These are phyloP conservation scores for Pestalotiopsis sp. DNA, from an alignment of 2,329 filamentous ascomycete species.

Conservation along the genomic window DNA sequence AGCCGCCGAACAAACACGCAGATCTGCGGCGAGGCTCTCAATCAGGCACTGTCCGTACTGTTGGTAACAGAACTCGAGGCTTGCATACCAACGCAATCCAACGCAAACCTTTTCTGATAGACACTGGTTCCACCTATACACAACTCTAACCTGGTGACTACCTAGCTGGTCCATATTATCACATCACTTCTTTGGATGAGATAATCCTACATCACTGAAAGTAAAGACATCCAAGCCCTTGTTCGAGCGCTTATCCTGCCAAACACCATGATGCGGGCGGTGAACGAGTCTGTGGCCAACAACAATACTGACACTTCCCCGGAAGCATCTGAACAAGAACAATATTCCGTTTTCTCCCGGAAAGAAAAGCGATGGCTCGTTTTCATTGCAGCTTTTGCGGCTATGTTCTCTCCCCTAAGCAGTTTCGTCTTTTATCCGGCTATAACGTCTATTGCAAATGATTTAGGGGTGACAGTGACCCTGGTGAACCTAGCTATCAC, in stretches of 20 bases:
- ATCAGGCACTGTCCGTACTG: not conserved
- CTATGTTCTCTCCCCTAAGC: conserved; percentile 21
- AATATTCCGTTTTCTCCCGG: conserved; percentile 17
- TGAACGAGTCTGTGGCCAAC: too few species aligned
- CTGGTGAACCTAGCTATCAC: conserved; percentile 27
- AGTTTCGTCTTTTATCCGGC: conserved; percentile 25
- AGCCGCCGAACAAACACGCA: not conserved
- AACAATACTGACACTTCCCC: too few species aligned
- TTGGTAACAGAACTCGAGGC: not conserved
- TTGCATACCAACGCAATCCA: not conserved
- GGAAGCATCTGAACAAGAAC: too few species aligned
- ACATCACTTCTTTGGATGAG: too few species aligned
- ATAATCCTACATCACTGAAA: too few species aligned
- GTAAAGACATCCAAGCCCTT: too few species aligned
- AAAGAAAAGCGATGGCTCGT: conserved; percentile 20
- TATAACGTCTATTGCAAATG: conserved; percentile 16
- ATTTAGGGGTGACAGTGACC: conserved; percentile 19
- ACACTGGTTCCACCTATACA: too few species aligned
- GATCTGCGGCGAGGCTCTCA: not conserved
- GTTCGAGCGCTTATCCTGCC: too few species aligned
- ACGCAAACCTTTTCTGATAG: too few species aligned
- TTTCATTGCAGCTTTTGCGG: conserved; percentile 18
- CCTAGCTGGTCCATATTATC: too few species aligned
- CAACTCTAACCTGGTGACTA: not conserved
- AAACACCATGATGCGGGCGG: too few species aligned